Conservation (phyloP, 345 rosid species). For the Firmiana major region DNA sequence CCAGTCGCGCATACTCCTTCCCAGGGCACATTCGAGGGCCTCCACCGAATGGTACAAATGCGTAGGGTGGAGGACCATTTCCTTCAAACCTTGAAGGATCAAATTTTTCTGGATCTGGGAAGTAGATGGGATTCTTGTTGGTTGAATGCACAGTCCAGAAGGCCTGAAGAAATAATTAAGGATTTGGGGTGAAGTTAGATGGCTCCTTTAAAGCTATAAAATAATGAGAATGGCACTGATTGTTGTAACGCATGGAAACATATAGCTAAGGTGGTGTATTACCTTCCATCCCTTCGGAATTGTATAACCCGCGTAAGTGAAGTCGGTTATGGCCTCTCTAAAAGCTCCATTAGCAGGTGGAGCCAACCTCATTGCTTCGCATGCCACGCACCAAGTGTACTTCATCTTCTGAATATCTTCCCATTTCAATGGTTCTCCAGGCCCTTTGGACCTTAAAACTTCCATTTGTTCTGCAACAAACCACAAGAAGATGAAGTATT, state of each 20-base stretch:
- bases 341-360: conserved; percentile 25
- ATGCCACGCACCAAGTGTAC: conserved; percentile 25
- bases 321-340: conserved; percentile 27
- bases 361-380: conserved; percentile 24
- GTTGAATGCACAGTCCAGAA: conserved; percentile 28
- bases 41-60: conserved; percentile 31
- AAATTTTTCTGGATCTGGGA: conserved; percentile 28
- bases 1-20: conserved; percentile 26
- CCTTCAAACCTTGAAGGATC: conserved; percentile 35
- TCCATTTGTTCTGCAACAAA: conserved; percentile 21
- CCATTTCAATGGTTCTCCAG: conserved; percentile 20
- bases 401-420: conserved; percentile 32
- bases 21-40: conserved; percentile 33
- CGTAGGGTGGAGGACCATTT: conserved; percentile 24
- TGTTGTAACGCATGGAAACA: background rate
- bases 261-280: background rate
- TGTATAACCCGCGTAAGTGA: conserved; percentile 18
- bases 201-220: no score
- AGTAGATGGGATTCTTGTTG: conserved; percentile 23
- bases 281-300: no score
- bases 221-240: no score
- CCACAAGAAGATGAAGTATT: background rate
- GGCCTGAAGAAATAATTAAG: background rate
- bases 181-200: background rate
- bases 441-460: conserved; percentile 14